Conservation (phyloP, 2,329 filamentous ascomycete species). For the Elsinoe fawcettii region DNA sequence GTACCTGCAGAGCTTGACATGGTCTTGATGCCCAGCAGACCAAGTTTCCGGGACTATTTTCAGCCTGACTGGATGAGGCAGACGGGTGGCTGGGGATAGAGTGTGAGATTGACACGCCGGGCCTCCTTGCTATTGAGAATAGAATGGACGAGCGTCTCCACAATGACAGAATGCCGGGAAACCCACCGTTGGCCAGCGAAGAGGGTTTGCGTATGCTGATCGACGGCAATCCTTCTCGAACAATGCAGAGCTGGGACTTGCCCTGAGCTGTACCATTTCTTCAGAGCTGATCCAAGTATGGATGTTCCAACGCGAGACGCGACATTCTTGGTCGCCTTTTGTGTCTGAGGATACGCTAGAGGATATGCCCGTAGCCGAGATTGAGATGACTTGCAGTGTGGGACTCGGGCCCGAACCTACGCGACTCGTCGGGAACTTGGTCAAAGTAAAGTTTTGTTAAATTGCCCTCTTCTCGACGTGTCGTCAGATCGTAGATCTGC, state of each 20-base stretch:
- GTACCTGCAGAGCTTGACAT: not conserved
- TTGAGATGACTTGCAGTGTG: conserved; percentile 8
- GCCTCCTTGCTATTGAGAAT: conserved; percentile 4
- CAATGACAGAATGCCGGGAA: conserved; percentile 5
- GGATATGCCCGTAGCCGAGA: conserved; percentile 3
- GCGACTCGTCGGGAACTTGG: conserved; percentile 7
- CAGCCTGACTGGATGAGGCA: conserved; percentile 1
- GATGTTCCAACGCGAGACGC: not conserved
- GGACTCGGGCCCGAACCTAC: not conserved
- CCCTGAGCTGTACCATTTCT: not conserved
- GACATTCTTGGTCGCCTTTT: not conserved
- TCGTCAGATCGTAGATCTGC: conserved; percentile 6
- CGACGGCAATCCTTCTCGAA: conserved; percentile 10
- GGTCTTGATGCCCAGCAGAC: not conserved
- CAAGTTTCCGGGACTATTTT: not conserved
- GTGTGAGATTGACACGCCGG: not conserved
- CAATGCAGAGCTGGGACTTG: not conserved
- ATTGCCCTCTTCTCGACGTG: not conserved
- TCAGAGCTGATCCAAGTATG: not conserved
- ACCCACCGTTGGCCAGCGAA: not conserved
- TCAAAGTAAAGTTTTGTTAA: not conserved
- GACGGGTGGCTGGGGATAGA: conserved; percentile 8
- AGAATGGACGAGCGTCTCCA: not conserved
- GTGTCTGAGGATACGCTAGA: conserved; percentile 1
- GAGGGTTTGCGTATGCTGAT: not conserved